Evolutionary conservation across 1,284 basidiomycete species (phyloP), one percentile per base, ranked within the genome.

Genomic region (Tilletia setariae): DNA sequence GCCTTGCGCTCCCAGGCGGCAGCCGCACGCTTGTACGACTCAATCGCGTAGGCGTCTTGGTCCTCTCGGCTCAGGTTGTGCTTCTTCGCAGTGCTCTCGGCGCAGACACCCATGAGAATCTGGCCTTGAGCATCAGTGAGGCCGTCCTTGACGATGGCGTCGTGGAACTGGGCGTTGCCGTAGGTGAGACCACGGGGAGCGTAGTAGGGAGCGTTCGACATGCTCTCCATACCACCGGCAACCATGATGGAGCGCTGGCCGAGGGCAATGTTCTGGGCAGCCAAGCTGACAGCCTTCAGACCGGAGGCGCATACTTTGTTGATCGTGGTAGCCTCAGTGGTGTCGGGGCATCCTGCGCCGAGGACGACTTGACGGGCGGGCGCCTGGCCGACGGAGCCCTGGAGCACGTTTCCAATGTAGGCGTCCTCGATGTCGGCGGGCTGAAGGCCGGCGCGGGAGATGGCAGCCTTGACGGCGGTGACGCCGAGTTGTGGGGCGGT

Each of bases 261-360:
- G 28, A 83, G 83, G 67, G 81, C 79, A 63, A 85, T 83, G 77
- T 79, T 83, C 74, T 85, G 84, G 46, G 83, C 74, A 42, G 84
- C 84, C 56, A 85, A 79, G 73, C 83, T 83, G 73, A 84, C 81
- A 11, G 83, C 78, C 79, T 85, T 85, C 83, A 85, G 84, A 42
- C 84, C 84, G 1, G 81, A 82, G 19, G 84, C 84, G 78, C 84
- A 85, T 53, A 85, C 84, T 92, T 83, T 85, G 84, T 99, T 99
- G 86, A 99, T 91, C 66, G 96, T 98, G 47, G 96, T 98, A 21
- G 94, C 94, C 85, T 99, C 96, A 44, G 94, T 94, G 70, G 87
- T 87, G 25, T 89, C 84, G 73, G 88, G 89, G 83, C 96, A 81
- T 0, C 95, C 35, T 40, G 35, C 35, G 35, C 35, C 35, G 35